A percentile compares a stretch with the other conserved stretches of the same genome.
Conservation (phyloP, 306 rosid species). For the Cucurbita pepo region DNA sequence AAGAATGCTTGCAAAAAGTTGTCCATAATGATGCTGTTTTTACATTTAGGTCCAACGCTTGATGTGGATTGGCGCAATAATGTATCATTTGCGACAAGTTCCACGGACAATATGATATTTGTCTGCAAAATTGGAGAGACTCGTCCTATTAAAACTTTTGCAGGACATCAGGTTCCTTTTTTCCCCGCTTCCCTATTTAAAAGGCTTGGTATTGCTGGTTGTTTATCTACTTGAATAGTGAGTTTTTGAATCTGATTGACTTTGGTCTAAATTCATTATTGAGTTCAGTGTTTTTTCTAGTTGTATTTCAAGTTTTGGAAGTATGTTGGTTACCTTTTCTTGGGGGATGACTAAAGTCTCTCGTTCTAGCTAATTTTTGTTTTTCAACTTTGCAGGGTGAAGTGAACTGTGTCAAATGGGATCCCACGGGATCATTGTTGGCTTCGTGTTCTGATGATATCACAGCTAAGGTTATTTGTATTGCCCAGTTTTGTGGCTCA, state of each 20-base stretch:
- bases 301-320: not conserved
- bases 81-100: conserved; percentile 80
- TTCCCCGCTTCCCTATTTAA: not conserved
- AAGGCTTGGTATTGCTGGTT: not conserved
- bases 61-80: conserved; percentile 97
- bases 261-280: not conserved
- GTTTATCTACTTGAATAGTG: not conserved
- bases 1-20: not conserved
- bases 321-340: not conserved
- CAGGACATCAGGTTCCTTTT: conserved; percentile 77
- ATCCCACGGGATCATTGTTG: conserved; percentile 76
- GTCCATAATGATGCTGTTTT: not conserved
- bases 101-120: conserved; percentile 72
- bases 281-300: not conserved
- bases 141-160: conserved; percentile 58
- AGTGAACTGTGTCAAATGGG: conserved; percentile 98
- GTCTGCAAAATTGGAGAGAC: conserved; percentile 84
- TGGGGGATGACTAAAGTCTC: not conserved
- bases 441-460: conserved; percentile 95
- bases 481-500: not conserved
- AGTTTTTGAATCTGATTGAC: not conserved
- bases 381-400: conserved; percentile 49
- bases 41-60: conserved; percentile 69
- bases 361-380: not conserved
- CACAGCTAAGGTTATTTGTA: conserved; percentile 60